Conservation (phyloP, 2,329 filamentous ascomycete species). For the Fusarium penzigii region DNA sequence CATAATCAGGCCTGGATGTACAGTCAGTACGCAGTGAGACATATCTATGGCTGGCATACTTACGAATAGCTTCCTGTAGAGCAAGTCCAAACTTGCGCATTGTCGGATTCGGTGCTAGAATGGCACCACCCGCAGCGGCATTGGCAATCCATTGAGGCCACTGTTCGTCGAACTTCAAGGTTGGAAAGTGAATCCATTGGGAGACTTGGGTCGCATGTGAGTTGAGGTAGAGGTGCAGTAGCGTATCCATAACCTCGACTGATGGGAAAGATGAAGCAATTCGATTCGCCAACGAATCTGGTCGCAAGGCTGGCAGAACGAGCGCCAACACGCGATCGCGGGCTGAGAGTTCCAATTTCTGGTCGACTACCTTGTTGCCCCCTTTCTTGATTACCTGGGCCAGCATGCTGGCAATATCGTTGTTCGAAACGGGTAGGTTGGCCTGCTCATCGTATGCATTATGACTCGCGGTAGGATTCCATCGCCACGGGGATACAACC, state of each 20-base stretch:
- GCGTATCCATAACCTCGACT: conserved; percentile 58
- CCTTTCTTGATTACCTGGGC: conserved; percentile 41
- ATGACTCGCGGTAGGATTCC: conserved; percentile 47
- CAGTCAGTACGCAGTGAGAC: background rate
- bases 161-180: conserved; percentile 56
- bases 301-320: conserved; percentile 60
- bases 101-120: conserved; percentile 56
- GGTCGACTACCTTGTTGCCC: conserved; percentile 42
- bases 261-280: conserved; percentile 64
- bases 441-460: conserved; percentile 45
- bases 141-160: conserved; percentile 60
- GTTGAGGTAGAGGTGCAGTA: conserved; percentile 62
- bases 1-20: conserved; percentile 31
- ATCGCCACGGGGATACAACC: conserved; percentile 54
- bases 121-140: conserved; percentile 62
- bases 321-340: conserved; percentile 66
- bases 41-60: conserved; percentile 13
- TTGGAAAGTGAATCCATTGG: conserved; percentile 62
- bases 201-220: conserved; percentile 58
- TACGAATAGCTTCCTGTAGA: conserved; percentile 53
- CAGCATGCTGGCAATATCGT: conserved; percentile 39
- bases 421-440: conserved; percentile 45
- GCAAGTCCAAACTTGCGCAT: conserved; percentile 63
- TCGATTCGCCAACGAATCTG: conserved; percentile 48
- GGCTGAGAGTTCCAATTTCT: conserved; percentile 47